Evolutionary conservation across 495 filamentous ascomycete genomes (phyloP).

Genomic region (Podospora tetraspora): DNA sequence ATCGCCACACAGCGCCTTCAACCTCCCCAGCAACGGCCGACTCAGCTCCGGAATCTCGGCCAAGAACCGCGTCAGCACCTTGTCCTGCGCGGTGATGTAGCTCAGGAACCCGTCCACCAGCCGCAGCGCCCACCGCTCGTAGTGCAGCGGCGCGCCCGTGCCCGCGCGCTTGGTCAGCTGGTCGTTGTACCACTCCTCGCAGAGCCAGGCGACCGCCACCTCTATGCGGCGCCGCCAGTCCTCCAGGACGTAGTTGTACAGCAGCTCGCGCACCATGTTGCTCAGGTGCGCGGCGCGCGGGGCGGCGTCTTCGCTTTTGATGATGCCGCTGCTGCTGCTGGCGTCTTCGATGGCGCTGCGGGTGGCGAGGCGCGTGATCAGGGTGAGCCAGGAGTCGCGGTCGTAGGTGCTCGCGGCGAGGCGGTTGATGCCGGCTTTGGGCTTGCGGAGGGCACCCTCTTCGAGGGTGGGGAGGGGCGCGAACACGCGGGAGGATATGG

Average conservation of each 20-base stretch:
- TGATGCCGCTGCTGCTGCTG: constrained; percentile 33
- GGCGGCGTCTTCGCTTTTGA: constrained; percentile 47
- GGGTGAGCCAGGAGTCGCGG: constrained; percentile 82
- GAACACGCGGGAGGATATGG: constrained; percentile 70
- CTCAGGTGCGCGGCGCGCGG: constrained; percentile 39
- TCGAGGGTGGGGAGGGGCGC: constrained; percentile 65
- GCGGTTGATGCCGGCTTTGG: constrained; percentile 67
- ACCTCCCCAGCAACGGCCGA: constrained; percentile 58
- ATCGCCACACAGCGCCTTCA: constrained; percentile 80
- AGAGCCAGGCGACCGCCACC: constrained; percentile 83
- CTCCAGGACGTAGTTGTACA: constrained; percentile 79
- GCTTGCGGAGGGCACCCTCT: constrained; percentile 45
- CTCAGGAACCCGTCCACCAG: constrained; percentile 82
- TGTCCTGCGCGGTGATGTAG: constrained; percentile 82
- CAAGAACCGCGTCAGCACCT: constrained; percentile 80
- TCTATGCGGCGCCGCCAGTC: constrained; percentile 87
- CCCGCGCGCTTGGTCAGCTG: constrained; percentile 50
- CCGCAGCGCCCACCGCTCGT: constrained; percentile 72
- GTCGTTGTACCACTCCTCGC: constrained; percentile 98
- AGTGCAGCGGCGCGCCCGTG: constrained; percentile 51
- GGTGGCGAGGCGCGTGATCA: constrained; percentile 82
- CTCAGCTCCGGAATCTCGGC: constrained; percentile 85
- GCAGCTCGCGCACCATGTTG: constrained; percentile 67
- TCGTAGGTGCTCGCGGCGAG: constrained; percentile 82
- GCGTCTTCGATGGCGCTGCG: constrained; percentile 60